A percentile compares a stretch with the other conserved stretches of the same genome.
Evolutionary conservation across 2,329 filamentous ascomycete species (phyloP).

Genomic region (Xylariaceae sp.): DNA sequence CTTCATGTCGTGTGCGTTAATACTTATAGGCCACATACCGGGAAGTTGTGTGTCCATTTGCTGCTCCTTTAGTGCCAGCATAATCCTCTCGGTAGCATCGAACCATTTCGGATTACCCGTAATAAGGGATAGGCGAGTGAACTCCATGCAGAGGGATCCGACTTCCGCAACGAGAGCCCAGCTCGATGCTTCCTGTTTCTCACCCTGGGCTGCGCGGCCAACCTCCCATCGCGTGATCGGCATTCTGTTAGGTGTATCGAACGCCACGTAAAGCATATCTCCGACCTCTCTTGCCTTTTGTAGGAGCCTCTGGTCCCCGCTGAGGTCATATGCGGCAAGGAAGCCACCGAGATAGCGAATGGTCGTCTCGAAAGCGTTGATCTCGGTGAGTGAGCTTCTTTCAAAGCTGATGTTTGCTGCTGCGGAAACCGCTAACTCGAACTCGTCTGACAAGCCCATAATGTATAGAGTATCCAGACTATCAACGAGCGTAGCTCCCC

Average conservation of each 20-base stretch:
- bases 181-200: conserved; percentile 24
- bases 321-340: conserved; percentile 42
- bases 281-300: conserved; percentile 44
- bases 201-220: conserved; percentile 24
- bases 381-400: conserved; percentile 31
- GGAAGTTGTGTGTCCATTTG: conserved; percentile 40
- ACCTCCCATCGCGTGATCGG: conserved; percentile 35
- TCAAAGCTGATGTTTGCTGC: conserved; percentile 48
- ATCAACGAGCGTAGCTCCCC: conserved; percentile 53
- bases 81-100: conserved; percentile 36
- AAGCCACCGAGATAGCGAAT: no score
- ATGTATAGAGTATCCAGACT: conserved; percentile 41
- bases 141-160: conserved; percentile 37
- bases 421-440: conserved; percentile 46
- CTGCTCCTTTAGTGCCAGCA: conserved; percentile 28
- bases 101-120: conserved; percentile 38
- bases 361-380: conserved; percentile 44
- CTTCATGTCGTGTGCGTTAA: no score
- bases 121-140: conserved; percentile 37
- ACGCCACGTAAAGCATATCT: conserved; percentile 41
- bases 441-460: conserved; percentile 50
- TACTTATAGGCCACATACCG: conserved; percentile 73
- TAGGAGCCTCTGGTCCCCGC: conserved; percentile 39
- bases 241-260: conserved; percentile 39
- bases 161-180: conserved; percentile 34